phyloP scores from a whole-genome alignment of 352 stramenopile species.

The Thraustochytrium sp. region DNA sequence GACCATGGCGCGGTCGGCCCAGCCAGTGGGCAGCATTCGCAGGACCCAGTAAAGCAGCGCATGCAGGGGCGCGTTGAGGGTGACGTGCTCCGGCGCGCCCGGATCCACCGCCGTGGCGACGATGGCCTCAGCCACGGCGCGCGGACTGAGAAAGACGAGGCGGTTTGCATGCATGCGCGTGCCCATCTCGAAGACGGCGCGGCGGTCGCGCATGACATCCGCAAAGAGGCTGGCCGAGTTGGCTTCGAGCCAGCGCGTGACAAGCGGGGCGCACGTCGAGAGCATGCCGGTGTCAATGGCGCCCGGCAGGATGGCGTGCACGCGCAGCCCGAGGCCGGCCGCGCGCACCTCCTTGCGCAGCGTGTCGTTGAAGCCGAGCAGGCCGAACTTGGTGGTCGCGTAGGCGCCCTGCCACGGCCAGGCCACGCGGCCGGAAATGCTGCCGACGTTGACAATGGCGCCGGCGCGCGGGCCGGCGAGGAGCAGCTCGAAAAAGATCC shows the following conservation, averaged over 20 bases:
- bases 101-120: background rate
- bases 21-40: background rate
- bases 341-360: background rate
- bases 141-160: background rate
- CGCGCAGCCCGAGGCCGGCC: background rate
- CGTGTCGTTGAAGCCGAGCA: background rate
- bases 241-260: background rate
- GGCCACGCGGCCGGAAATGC: background rate
- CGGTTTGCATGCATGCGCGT: background rate
- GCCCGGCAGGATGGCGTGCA: background rate
- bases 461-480: background rate
- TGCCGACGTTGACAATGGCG: slow-evolving; percentile 4
- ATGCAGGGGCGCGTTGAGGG: background rate
- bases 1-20: background rate
- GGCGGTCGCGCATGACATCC: background rate
- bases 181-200: background rate
- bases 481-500: background rate
- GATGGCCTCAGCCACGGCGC: background rate
- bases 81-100: background rate
- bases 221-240: background rate
- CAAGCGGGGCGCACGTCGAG: background rate
- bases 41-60: background rate
- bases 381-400: background rate
- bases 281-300: background rate
- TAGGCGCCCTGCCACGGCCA: slow-evolving; percentile 31